Percentiles rank a stretch among this genome's conserved stretches.
These are phyloP conservation scores for Scedosporium boydii DNA, from an alignment of 2,329 filamentous ascomycete genomes.

Conservation along the genomic window DNA sequence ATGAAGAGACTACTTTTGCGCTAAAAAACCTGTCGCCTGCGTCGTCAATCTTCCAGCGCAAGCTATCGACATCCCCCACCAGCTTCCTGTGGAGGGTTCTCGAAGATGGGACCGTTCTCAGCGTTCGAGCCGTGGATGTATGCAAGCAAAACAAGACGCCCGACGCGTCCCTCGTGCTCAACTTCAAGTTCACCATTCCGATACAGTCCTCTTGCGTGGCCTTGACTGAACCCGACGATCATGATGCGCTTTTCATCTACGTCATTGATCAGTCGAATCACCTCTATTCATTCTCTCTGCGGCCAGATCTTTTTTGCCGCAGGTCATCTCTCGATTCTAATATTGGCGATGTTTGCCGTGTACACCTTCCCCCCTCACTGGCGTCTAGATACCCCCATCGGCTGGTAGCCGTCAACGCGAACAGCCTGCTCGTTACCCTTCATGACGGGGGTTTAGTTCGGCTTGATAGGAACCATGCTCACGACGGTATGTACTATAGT, in stretches of 20 bases:
- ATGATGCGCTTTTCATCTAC: constrained; percentile 70
- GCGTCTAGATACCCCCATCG: constrained; percentile 72
- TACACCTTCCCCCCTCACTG: constrained; percentile 63
- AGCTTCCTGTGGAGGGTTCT: constrained; percentile 88
- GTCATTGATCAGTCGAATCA: constrained; percentile 70
- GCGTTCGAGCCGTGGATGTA: constrained; percentile 75
- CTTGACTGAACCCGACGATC: constrained; percentile 69
- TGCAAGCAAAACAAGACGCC: constrained; percentile 51
- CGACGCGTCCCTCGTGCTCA: constrained; percentile 66
- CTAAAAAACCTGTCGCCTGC: constrained; percentile 64
- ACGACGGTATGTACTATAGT: constrained; percentile 31
- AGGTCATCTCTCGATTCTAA: constrained; percentile 61
- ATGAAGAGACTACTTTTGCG: constrained; percentile 68
- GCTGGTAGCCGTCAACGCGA: constrained; percentile 62
- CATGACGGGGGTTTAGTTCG: constrained; percentile 68
- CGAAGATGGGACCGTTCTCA: constrained; percentile 69
- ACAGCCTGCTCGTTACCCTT: constrained; percentile 71
- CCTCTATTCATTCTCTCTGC: constrained; percentile 75
- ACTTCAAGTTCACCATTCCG: constrained; percentile 64
- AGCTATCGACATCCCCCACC: constrained; percentile 64
- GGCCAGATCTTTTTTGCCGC: constrained; percentile 71
- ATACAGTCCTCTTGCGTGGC: constrained; percentile 73
- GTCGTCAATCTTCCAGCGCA: constrained; percentile 77
- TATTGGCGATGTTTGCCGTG: constrained; percentile 67
- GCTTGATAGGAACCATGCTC: constrained; percentile 49